phyloP scores from a whole-genome alignment of 495 filamentous ascomycete species.

The Darksidea phi region DNA sequence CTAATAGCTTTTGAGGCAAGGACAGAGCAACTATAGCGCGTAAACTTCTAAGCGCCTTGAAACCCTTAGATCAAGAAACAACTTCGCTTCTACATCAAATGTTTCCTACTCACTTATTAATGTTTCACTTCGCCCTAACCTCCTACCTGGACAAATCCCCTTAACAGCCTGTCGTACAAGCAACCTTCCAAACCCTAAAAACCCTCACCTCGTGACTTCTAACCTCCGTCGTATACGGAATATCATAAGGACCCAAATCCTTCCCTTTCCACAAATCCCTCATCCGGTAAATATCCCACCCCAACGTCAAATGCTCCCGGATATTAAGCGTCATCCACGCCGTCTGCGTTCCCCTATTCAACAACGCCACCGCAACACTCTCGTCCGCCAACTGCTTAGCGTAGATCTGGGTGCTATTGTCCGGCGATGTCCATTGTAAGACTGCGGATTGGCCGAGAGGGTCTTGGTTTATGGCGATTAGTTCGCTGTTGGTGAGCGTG shows the following conservation, averaged over 20 bases:
- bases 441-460: constrained; percentile 15
- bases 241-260: constrained; percentile 38
- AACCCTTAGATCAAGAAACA: too few species aligned
- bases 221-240: constrained; percentile 36
- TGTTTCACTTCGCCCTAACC: too few species aligned
- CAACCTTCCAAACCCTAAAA: constrained; percentile 20
- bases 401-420: constrained; percentile 21
- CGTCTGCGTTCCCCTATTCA: constrained; percentile 34
- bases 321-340: constrained; percentile 29
- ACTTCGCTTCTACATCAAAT: too few species aligned
- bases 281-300: constrained; percentile 34
- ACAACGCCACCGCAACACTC: constrained; percentile 35
- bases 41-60: too few species aligned
- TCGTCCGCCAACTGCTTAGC: constrained; percentile 16
- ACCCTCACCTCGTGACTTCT: constrained; percentile 34
- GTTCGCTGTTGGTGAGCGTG: constrained; percentile 27
- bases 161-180: constrained; percentile 18
- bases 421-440: constrained; percentile 1
- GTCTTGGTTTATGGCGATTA: constrained; percentile 30
- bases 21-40: too few species aligned
- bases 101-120: too few species aligned
- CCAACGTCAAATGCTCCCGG: constrained; percentile 28
- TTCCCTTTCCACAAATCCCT: constrained; percentile 36
- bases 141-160: too few species aligned
- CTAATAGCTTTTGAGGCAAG: too few species aligned